Base-by-base conservation (phyloP, 257 asterid genomes). In the Penstemon davidsonii region DNA sequence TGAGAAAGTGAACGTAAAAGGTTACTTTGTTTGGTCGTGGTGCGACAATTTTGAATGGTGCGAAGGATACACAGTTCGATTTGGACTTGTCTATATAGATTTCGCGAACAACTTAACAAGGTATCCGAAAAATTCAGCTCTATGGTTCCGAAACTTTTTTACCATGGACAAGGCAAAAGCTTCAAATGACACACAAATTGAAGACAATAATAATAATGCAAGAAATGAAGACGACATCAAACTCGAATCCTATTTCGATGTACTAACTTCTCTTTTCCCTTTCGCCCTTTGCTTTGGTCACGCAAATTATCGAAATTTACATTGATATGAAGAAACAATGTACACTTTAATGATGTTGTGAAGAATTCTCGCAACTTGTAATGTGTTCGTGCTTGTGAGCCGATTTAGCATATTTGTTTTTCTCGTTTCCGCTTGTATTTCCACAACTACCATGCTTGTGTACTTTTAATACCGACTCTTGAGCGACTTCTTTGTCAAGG, bases 1-100 rank as follows among this genome's bases (percentile, higher is more conserved):
- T n/a, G 79, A 69, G 62, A 55, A 55, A 3, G 82, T 76, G 64
- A 66, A 80, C 12, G 81, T 84, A 0, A 71, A 73, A 64, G 94
- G 88, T 3, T 87, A 76, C 77, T 87, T 84, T 51, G 77, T 70
- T 5, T 87, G 88, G 87, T 51, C 94, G 11, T 76, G 80, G 61
- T 55, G 85, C 38, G 88, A 84, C 76, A 81, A 77, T 11, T 82
- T 56, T 66, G 87, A 82, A 77, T 74, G 84, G 84, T 57, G 11
- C 40, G 67, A 74, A 39, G 87, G 84, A 7, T 76, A 68, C 47
- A 60, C 77, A 0, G 41, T 79, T 42, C 74, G 84, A 62, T 79
- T 82, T 51, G 87, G 87, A 3, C 64, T 82, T 41, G 64, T 54
- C 41, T 79, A 53, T 8, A 70, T 79, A 15, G 82, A 79, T 52